Percentiles rank a stretch among this genome's conserved stretches.
Conservation (phyloP, 2,329 filamentous ascomycete genomes). For the Nemania sp. region DNA sequence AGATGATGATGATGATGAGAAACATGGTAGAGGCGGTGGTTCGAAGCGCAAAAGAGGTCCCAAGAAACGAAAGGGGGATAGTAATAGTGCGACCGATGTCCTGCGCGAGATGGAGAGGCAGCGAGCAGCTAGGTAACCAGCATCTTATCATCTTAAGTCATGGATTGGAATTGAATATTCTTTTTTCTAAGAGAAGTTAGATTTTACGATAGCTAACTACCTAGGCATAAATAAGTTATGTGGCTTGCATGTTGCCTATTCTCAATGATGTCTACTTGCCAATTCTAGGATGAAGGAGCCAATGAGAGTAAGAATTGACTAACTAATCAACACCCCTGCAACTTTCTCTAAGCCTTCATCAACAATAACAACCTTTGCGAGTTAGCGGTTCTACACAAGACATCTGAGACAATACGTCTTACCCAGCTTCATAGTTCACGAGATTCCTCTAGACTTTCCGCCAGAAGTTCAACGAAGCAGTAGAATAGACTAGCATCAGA, state of each 20-base stretch:
- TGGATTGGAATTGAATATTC: background rate
- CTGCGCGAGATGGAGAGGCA: slow-evolving; percentile 78
- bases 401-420: too few relatives aligned
- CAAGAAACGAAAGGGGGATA: slow-evolving; percentile 83
- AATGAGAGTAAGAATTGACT: slow-evolving; percentile 10
- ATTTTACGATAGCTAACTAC: background rate
- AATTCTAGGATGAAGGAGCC: slow-evolving; percentile 17
- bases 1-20: slow-evolving; percentile 61
- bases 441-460: background rate
- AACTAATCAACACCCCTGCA: slow-evolving; percentile 12
- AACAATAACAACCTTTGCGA: slow-evolving; percentile 4
- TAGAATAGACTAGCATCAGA: slow-evolving; percentile 22
- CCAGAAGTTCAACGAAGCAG: background rate
- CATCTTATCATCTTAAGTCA: background rate
- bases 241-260: background rate
- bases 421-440: background rate
- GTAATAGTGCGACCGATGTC: slow-evolving; percentile 83
- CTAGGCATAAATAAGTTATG: slow-evolving; percentile 1
- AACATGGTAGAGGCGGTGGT: slow-evolving; percentile 57
- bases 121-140: slow-evolving; percentile 53
- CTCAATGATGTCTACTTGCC: slow-evolving; percentile 4
- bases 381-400: background rate
- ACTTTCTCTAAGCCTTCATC: slow-evolving; percentile 3
- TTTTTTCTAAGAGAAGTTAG: background rate
- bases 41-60: slow-evolving; percentile 75